Evolutionary conservation across 306 rosid species (phyloP).

Genomic region (Begonia peltatifolia): DNA sequence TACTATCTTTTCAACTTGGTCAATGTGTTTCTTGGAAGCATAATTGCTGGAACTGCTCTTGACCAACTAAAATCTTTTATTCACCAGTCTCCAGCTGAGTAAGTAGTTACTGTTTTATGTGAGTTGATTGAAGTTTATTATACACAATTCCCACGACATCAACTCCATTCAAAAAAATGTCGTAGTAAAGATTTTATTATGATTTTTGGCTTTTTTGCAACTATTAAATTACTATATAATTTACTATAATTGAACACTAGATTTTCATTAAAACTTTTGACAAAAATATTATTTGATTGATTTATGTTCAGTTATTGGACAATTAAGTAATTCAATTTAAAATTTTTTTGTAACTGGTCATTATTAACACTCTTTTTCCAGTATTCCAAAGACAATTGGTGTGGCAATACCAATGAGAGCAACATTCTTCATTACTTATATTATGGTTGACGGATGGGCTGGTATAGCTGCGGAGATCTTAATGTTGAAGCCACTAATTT

Average conservation of each 20-base stretch:
- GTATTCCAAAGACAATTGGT: conserved; percentile 79
- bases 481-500: conserved; percentile 79
- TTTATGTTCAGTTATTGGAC: no score
- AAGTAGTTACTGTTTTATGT: conserved; percentile 30
- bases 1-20: conserved; percentile 74
- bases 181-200: neutral
- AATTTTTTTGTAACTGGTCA: neutral
- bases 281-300: no score
- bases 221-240: neutral
- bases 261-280: no score
- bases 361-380: conserved; percentile 11
- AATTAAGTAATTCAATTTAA: neutral
- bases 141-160: no score
- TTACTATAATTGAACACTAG: neutral
- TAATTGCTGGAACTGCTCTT: conserved; percentile 71
- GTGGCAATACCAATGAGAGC: conserved; percentile 86
- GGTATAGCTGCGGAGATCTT: conserved; percentile 95
- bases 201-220: neutral
- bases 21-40: conserved; percentile 83
- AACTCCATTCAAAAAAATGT: no score
- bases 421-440: conserved; percentile 87
- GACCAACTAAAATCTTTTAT: conserved; percentile 61
- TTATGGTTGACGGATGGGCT: conserved; percentile 99
- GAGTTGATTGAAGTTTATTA: neutral
- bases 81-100: conserved; percentile 40